Base-by-base conservation (phyloP, 192 early-diverging fungal genomes). In the Pilobolus umbonatus region DNA sequence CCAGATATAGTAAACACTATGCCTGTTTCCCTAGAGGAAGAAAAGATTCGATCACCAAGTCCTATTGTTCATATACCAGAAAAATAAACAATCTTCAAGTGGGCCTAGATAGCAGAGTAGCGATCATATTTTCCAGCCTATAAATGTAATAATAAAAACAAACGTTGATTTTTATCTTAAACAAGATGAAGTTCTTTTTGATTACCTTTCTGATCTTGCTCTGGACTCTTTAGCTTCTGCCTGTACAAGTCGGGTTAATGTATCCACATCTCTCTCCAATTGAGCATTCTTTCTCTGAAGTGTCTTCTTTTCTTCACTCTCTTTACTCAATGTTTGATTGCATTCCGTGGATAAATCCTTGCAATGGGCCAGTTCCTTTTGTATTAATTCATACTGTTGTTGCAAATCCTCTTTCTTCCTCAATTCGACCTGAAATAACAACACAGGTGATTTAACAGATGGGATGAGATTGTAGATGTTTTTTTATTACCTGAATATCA, bases 71-170 rank as follows among this genome's bases (percentile, higher is more conserved):
- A 17, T 28, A 25, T 47, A 47, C 1, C 19, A 24, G 15, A 42
- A 42, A 42, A 42, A 42, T 42, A 42, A 7, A 42, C 19, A 42
- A 12, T 42, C 19, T 17, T 42, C 3, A 12, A 42, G 39, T 17
- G 19, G 39, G 14, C 5, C 39, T 0, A 3, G 14, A 3, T 15
- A 42, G 5, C 19, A 42, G 39, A 49, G 47, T 30, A 49, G 26
- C 47, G 30, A 49, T 42, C 45, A 47, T 47, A 11, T 53, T 22
- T 30, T 53, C 51, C 15, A 53, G 34, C 36, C 51, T 53, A 53
- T 1, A 36, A 2, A 35, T 4, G 5, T 21, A 21, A 31, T 3
- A 32, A 32, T 26, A 51, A 24, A 21, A 32, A 51, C 15, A 51
- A 30, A 30, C 8, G n/a, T n/a, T n/a, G n/a, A n/a, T n/a, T n/a